Evolutionary conservation across 2,329 filamentous ascomycete species (phyloP).

Genomic region (Diaporthe australafricana): DNA sequence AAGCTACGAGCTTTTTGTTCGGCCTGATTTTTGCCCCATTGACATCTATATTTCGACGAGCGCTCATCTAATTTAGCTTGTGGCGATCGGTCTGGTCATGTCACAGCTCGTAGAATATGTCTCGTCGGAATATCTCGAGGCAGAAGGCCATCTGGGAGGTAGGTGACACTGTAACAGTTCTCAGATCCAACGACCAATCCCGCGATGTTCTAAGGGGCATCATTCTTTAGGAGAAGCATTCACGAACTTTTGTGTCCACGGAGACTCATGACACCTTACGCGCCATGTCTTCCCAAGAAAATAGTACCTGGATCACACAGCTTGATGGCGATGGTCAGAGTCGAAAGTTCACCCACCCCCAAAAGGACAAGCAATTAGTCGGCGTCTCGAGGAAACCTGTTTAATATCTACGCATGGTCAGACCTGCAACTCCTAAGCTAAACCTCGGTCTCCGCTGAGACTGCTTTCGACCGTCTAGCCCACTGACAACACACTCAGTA

Average conservation of each 20-base stretch:
- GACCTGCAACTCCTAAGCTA: background rate
- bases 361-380: too few species aligned
- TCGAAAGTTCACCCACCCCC: too few species aligned
- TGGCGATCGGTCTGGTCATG: constrained; percentile 34
- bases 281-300: too few species aligned
- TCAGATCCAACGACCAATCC: background rate
- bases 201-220: background rate
- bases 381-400: too few species aligned
- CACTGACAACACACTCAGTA: constrained; percentile 4
- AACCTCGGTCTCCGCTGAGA: background rate
- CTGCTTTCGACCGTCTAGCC: background rate
- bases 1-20: constrained; percentile 38
- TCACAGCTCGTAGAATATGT: constrained; percentile 36
- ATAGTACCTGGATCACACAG: too few species aligned
- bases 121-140: background rate
- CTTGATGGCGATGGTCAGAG: too few species aligned
- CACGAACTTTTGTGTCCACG: constrained; percentile 36
- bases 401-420: too few species aligned
- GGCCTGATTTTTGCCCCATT: constrained; percentile 14
- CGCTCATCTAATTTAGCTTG: constrained; percentile 31
- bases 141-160: background rate
- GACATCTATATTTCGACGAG: constrained; percentile 40
- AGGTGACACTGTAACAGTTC: background rate
- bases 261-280: constrained; percentile 36
- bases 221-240: background rate